These are phyloP conservation scores for Boletus barrowsii DNA, from an alignment of 768 basidiomycete species.

Conservation along the genomic window DNA sequence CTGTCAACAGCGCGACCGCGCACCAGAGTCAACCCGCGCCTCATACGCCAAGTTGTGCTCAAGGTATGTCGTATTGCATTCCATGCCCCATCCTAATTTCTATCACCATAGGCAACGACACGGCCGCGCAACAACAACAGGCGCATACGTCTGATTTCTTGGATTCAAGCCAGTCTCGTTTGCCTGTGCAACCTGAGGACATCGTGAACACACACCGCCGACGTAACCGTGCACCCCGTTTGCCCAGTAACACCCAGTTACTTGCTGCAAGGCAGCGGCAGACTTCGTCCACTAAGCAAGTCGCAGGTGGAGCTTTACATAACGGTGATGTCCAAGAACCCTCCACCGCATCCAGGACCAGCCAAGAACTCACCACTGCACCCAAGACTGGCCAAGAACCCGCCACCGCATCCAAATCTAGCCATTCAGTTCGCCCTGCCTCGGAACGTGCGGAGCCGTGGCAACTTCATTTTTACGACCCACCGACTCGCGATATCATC, in stretches of 20 bases:
- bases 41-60: too few relatives aligned
- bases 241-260: constrained; percentile 1
- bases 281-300: too few relatives aligned
- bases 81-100: background rate
- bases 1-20: too few relatives aligned
- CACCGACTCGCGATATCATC: background rate
- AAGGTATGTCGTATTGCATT: too few relatives aligned
- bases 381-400: too few relatives aligned
- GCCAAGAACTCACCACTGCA: too few relatives aligned
- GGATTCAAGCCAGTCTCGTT: too few relatives aligned
- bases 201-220: background rate
- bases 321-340: background rate
- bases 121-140: too few relatives aligned
- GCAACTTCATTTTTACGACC: constrained; percentile 6
- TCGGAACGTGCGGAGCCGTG: background rate
- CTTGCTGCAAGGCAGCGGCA: background rate
- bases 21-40: too few relatives aligned
- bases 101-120: background rate
- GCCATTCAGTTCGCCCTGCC: background rate
- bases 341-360: too few relatives aligned
- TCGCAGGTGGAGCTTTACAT: background rate
- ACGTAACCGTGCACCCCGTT: background rate
- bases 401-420: too few relatives aligned
- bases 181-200: background rate
- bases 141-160: too few relatives aligned